Evolutionary conservation across 192 early-diverging fungal genomes (phyloP).

Genomic region (Spinellus fusiger): DNA sequence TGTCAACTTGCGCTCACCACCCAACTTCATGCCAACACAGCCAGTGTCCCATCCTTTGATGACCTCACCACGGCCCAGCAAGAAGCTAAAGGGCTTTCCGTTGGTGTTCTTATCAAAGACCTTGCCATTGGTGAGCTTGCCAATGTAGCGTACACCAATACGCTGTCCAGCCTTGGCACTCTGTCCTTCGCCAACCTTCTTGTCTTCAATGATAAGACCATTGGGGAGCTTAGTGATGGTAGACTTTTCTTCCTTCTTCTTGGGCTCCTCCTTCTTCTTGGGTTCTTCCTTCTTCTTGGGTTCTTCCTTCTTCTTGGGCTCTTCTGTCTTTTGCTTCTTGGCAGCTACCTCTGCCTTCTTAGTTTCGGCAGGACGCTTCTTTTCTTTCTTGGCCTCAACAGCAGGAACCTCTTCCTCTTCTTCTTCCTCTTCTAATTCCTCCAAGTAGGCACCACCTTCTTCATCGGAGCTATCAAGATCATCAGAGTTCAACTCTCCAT

Average conservation of each 20-base stretch:
- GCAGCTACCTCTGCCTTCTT: slow-evolving; percentile 11
- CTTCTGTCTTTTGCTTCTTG: slow-evolving; percentile 8
- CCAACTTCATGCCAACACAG: slow-evolving; percentile 83
- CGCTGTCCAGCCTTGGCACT: slow-evolving; percentile 43
- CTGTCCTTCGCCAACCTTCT: slow-evolving; percentile 40
- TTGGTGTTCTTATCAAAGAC: slow-evolving; percentile 94
- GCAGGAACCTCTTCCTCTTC: slow-evolving; percentile 8
- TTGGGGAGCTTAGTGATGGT: slow-evolving; percentile 57
- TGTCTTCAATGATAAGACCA: slow-evolving; percentile 82
- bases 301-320: slow-evolving; percentile 3
- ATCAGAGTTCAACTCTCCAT: background rate
- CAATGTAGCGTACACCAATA: slow-evolving; percentile 90
- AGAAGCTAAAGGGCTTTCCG: slow-evolving; percentile 87
- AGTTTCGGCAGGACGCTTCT: slow-evolving; percentile 14
- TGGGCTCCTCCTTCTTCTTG: slow-evolving; percentile 28
- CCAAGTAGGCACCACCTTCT: slow-evolving; percentile 27
- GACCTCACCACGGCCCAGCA: slow-evolving; percentile 83
- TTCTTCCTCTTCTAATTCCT: slow-evolving; percentile 34
- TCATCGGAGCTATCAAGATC: slow-evolving; percentile 23
- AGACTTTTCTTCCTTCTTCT: slow-evolving; percentile 32
- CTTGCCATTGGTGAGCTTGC: slow-evolving; percentile 83
- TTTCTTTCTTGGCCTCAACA: slow-evolving; percentile 4
- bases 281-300: slow-evolving; percentile 19
- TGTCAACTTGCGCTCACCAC: slow-evolving; percentile 85
- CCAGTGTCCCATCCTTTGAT: slow-evolving; percentile 97